Evolutionary conservation across 2,329 filamentous ascomycete species (phyloP).

Genomic region (Aspergillus sp.): DNA sequence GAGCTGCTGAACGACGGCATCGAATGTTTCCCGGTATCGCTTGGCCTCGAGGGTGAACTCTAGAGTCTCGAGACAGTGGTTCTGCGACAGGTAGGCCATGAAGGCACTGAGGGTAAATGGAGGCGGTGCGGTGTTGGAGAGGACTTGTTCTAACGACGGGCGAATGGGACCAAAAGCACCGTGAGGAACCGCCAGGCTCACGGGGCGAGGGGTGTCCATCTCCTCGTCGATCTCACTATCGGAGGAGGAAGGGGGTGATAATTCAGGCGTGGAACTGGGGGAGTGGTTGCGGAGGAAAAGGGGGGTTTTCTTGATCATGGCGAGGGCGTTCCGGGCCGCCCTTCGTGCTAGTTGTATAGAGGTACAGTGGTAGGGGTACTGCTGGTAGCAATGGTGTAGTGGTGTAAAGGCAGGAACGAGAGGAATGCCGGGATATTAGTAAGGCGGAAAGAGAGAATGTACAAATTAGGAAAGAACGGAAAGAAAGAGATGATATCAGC

Average conservation of each 20-base stretch:
- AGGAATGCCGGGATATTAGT: not conserved
- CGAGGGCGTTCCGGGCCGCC: too few species aligned
- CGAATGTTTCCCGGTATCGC: constrained; percentile 65
- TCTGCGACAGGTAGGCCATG: constrained; percentile 93
- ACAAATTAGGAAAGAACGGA: not conserved
- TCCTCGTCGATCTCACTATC: constrained; percentile 39
- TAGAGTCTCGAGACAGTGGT: constrained; percentile 91
- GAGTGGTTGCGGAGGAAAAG: constrained; percentile 31
- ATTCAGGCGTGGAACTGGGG: constrained; percentile 38
- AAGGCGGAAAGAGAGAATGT: not conserved
- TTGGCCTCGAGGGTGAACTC: constrained; percentile 95
- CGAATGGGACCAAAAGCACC: constrained; percentile 40
- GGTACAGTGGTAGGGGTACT: too few species aligned
- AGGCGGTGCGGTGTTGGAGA: constrained; percentile 73
- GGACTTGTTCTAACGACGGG: constrained; percentile 77
- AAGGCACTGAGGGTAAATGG: constrained; percentile 90
- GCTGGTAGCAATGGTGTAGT: too few species aligned
- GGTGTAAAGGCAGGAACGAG: not conserved
- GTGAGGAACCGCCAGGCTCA: constrained; percentile 35
- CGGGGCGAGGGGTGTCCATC: constrained; percentile 35
- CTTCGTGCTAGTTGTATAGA: too few species aligned
- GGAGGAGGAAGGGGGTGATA: constrained; percentile 35
- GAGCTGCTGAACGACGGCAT: constrained; percentile 45
- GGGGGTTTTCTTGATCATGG: constrained; percentile 19
- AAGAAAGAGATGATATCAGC: not conserved